Conservation (phyloP, 2,329 filamentous ascomycete species). For the Teratosphaeria nubilosa region DNA sequence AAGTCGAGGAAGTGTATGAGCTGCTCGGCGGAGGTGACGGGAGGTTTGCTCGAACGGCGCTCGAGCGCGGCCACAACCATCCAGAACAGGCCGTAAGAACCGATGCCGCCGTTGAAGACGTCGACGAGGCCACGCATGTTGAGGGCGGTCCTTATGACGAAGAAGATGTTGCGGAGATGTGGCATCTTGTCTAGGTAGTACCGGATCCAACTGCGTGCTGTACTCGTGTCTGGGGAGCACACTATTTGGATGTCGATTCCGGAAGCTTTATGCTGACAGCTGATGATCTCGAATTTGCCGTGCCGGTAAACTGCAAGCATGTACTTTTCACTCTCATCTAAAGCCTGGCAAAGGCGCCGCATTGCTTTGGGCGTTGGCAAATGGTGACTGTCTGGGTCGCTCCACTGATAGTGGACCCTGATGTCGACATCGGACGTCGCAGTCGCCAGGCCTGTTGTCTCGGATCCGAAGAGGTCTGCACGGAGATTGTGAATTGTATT, state of each 20-base stretch:
- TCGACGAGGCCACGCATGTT: constrained; percentile 41
- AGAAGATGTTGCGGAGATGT: constrained; percentile 40
- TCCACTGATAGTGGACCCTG: constrained; percentile 22
- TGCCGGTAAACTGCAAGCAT: neutral
- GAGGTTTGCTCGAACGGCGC: constrained; percentile 7
- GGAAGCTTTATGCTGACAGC: constrained; percentile 35
- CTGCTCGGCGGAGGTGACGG: constrained; percentile 29
- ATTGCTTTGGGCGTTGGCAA: neutral
- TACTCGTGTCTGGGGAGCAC: constrained; percentile 31
- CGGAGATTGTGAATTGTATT: constrained; percentile 9
- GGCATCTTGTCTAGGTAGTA: constrained; percentile 42
- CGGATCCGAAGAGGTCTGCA: constrained; percentile 42
- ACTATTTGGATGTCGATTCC: constrained; percentile 45
- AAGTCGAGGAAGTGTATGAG: constrained; percentile 42
- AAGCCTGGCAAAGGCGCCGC: neutral
- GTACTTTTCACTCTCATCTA: neutral
- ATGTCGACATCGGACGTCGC: constrained; percentile 47
- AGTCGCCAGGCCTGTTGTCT: constrained; percentile 41
- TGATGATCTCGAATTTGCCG: constrained; percentile 30
- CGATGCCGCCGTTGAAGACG: constrained; percentile 39
- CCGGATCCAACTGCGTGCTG: constrained; percentile 34
- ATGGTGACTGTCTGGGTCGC: neutral
- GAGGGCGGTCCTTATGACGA: constrained; percentile 40
- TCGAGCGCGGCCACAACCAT: constrained; percentile 47
- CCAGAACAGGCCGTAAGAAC: constrained; percentile 46